Percentiles rank a stretch among this genome's conserved stretches.
Evolutionary conservation across 2,329 filamentous ascomycete species (phyloP).

Genomic region (Tolypocladium nubicola): DNA sequence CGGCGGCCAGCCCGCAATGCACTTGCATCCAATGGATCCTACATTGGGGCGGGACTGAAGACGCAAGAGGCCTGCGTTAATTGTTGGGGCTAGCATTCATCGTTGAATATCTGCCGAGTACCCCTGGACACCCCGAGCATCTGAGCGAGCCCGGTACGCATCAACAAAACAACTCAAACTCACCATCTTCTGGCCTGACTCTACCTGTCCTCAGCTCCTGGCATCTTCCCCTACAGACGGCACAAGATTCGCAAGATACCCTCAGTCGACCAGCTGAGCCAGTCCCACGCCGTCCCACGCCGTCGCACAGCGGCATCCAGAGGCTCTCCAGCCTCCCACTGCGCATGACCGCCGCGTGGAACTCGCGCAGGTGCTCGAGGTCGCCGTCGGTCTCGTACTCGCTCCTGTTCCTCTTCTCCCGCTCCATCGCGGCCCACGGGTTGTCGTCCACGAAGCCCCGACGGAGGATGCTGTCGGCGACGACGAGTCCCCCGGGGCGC

Average conservation of each 20-base stretch:
- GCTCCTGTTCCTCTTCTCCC: conserved; percentile 4
- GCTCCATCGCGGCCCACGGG: conserved; percentile 13
- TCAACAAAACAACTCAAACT: too few relatives aligned
- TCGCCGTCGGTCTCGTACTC: conserved; percentile 11
- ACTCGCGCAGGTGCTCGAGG: conserved; percentile 14
- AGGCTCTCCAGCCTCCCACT: conserved; percentile 21
- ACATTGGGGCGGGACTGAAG: too few relatives aligned
- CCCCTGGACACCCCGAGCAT: background rate
- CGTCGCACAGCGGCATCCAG: conserved; percentile 26
- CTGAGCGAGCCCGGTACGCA: background rate
- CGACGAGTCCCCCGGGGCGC: conserved; percentile 31
- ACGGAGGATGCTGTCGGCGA: conserved; percentile 40
- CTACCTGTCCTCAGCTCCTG: background rate
- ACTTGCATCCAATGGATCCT: too few relatives aligned
- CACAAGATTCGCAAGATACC: background rate
- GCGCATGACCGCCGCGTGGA: conserved; percentile 13
- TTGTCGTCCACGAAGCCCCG: conserved; percentile 30
- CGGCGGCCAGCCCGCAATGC: too few relatives aligned
- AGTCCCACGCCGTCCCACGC: conserved; percentile 20
- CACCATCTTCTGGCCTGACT: background rate
- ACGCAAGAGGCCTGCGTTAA: too few relatives aligned
- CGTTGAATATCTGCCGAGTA: too few relatives aligned
- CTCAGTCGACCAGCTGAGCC: conserved; percentile 19
- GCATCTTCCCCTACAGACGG: background rate
- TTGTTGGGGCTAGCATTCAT: too few relatives aligned